phyloP scores from a whole-genome alignment of 495 filamentous ascomycete genomes.

The Parathielavia hyrcaniae region DNA sequence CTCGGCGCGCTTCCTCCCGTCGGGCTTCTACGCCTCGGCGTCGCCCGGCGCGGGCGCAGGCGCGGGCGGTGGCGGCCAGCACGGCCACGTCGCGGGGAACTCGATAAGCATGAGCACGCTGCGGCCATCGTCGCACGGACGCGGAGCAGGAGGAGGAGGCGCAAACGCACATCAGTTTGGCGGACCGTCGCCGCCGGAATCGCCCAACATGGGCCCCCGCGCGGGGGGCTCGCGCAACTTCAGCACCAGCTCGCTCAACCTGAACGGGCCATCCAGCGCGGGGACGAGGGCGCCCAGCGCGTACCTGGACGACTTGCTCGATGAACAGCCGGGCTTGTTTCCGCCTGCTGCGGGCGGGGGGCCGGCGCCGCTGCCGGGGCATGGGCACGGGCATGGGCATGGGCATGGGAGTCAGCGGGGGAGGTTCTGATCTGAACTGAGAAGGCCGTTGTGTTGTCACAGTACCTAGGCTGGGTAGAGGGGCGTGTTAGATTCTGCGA shows the following conservation, averaged over 20 bases:
- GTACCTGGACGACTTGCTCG: slow-evolving; percentile 88
- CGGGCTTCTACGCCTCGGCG: slow-evolving; percentile 82
- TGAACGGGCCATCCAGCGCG: slow-evolving; percentile 54
- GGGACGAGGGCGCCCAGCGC: slow-evolving; percentile 77
- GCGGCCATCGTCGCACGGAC: slow-evolving; percentile 47
- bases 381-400: no score
- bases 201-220: slow-evolving; percentile 45
- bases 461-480: not conserved
- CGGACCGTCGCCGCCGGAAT: slow-evolving; percentile 59
- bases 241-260: slow-evolving; percentile 65
- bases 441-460: not conserved
- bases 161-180: not conserved
- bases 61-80: slow-evolving; percentile 6
- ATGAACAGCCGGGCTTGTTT: slow-evolving; percentile 43
- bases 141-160: slow-evolving; percentile 22
- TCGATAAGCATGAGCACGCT: slow-evolving; percentile 52
- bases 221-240: slow-evolving; percentile 29
- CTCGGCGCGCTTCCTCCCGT: slow-evolving; percentile 67
- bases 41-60: slow-evolving; percentile 28
- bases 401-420: slow-evolving; percentile 17
- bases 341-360: slow-evolving; percentile 30
- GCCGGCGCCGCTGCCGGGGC: slow-evolving; percentile 1
- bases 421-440: slow-evolving; percentile 18
- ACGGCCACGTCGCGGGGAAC: slow-evolving; percentile 37
- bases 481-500: slow-evolving; percentile 1